phyloP scores from a whole-genome alignment of 257 asterid genomes.

The Ilex aquifolium region DNA sequence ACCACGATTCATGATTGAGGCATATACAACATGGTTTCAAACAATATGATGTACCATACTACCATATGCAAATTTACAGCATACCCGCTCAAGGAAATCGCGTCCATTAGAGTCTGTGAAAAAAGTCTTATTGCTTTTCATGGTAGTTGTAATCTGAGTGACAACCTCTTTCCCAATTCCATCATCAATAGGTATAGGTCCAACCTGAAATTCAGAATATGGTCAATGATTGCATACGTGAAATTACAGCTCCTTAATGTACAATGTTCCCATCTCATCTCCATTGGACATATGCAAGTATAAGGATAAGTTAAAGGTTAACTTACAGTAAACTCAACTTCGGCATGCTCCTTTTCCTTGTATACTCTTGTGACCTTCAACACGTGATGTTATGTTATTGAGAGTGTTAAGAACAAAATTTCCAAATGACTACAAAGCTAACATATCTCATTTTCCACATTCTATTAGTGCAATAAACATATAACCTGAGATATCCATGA shows the following conservation, averaged over 20 bases:
- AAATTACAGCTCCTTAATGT: neutral
- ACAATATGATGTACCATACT: no score
- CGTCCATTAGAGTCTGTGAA: conserved; percentile 95
- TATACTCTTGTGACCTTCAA: conserved; percentile 74
- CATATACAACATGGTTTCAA: no score
- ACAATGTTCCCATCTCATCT: neutral
- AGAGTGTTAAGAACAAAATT: no score
- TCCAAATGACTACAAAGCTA: no score
- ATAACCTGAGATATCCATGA: conserved; percentile 94
- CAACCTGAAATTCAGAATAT: conserved; percentile 52
- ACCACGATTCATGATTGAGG: no score
- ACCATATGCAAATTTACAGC: conserved; percentile 1
- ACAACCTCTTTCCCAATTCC: conserved; percentile 82
- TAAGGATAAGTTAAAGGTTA: conserved; percentile 8
- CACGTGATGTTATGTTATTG: no score
- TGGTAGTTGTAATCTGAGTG: conserved; percentile 54
- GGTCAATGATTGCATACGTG: neutral
- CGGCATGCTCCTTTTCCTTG: conserved; percentile 88
- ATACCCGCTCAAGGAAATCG: conserved; percentile 85
- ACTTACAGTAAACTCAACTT: conserved; percentile 81
- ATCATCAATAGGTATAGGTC: conserved; percentile 88
- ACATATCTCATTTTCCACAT: no score
- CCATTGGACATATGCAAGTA: neutral
- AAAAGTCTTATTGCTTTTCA: conserved; percentile 64
- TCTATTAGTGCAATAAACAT: conserved; percentile 3